Conservation (phyloP, 495 filamentous ascomycete genomes). For the Astrocystis sublimbata region DNA sequence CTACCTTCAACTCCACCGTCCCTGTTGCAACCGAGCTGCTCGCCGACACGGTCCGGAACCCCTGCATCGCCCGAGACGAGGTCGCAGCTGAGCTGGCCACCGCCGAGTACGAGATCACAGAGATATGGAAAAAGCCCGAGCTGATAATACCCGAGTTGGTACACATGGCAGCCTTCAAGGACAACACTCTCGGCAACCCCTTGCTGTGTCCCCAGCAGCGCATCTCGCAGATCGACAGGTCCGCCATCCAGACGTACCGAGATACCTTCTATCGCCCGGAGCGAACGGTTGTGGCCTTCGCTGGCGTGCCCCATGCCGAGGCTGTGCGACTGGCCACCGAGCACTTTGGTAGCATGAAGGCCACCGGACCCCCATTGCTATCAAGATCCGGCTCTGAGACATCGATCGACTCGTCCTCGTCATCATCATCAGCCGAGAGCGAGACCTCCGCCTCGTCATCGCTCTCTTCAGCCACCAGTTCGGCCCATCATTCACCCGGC, state of each 20-base stretch:
- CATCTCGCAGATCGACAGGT: constrained; percentile 71
- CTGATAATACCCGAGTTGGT: constrained; percentile 93
- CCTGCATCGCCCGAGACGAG: constrained; percentile 86
- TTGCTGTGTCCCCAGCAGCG: constrained; percentile 87
- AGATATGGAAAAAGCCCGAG: constrained; percentile 98
- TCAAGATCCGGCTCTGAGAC: constrained; percentile 59
- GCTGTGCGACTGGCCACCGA: constrained; percentile 78
- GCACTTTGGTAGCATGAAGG: constrained; percentile 88
- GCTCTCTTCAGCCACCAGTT: constrained; percentile 39
- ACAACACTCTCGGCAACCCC: constrained; percentile 94
- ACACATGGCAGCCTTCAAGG: constrained; percentile 91
- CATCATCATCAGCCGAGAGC: constrained; percentile 45
- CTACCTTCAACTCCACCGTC: constrained; percentile 94
- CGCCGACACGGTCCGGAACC: constrained; percentile 91
- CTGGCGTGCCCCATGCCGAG: constrained; percentile 79
- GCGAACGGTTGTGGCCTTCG: constrained; percentile 91
- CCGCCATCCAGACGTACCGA: constrained; percentile 75
- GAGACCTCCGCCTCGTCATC: constrained; percentile 38
- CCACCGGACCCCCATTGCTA: constrained; percentile 50
- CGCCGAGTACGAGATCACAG: constrained; percentile 90
- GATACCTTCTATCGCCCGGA: constrained; percentile 85
- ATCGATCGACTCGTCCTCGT: constrained; percentile 40
- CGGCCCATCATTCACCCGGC: constrained; percentile 53
- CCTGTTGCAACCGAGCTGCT: constrained; percentile 79
- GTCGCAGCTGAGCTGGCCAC: constrained; percentile 83